Evolutionary conservation across 192 early-diverging fungal genomes (phyloP).

Genomic region (Phycomyces blakesleeanus): DNA sequence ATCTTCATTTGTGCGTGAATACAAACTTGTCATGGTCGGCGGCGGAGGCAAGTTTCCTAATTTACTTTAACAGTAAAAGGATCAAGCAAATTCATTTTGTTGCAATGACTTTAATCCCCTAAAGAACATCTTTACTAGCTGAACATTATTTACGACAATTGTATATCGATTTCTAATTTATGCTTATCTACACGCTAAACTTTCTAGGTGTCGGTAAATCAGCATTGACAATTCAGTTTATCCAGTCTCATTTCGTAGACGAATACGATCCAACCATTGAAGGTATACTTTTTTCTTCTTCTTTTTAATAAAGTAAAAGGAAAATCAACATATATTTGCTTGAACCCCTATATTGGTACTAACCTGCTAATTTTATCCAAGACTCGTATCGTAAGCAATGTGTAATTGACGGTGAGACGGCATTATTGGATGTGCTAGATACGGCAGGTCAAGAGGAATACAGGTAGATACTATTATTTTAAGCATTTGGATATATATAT

Average conservation of each 20-base stretch:
- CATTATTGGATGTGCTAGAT: conserved; percentile 90
- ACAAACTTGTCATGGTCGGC: conserved; percentile 81
- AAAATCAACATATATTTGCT: too few species aligned
- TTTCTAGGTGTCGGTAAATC: conserved; percentile 73
- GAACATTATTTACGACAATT: neutral
- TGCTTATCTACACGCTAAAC: neutral
- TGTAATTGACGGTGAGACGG: conserved; percentile 84
- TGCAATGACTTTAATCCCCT: neutral
- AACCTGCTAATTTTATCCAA: conserved; percentile 10
- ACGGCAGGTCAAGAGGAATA: conserved; percentile 98
- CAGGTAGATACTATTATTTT: conserved; percentile 47
- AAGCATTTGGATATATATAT: too few species aligned
- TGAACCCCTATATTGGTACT: neutral
- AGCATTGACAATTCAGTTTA: conserved; percentile 82
- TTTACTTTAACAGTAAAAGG: conserved; percentile 1
- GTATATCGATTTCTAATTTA: neutral
- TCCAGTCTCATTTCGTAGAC: conserved; percentile 81
- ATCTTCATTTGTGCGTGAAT: conserved; percentile 45
- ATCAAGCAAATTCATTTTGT: neutral
- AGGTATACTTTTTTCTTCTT: conserved; percentile 38
- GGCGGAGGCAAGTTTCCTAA: conserved; percentile 61
- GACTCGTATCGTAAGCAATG: conserved; percentile 97
- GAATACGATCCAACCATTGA: conserved; percentile 98
- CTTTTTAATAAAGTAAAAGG: too few species aligned
- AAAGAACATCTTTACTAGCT: too few species aligned